These are phyloP conservation scores for Blastomyces percursus DNA, from an alignment of 2,329 filamentous ascomycete genomes.

Conservation along the genomic window DNA sequence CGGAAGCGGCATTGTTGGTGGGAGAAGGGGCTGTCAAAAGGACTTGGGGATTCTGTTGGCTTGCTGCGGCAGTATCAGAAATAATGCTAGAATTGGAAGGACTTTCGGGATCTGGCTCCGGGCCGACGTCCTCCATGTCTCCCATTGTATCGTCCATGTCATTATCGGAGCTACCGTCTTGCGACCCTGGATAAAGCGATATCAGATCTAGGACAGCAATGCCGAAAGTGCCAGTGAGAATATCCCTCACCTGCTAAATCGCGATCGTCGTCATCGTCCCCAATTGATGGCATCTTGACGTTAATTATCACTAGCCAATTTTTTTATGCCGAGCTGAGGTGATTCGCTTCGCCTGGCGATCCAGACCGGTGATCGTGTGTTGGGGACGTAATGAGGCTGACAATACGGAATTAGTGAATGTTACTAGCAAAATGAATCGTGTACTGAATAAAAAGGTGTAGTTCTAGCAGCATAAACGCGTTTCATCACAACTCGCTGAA, in stretches of 20 bases:
- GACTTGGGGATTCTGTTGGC: conserved; percentile 37
- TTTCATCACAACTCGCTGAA: background rate
- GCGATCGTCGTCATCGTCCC: conserved; percentile 33
- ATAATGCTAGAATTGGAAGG: conserved; percentile 32
- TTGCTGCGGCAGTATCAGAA: conserved; percentile 21
- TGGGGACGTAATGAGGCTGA: background rate
- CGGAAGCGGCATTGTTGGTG: conserved; percentile 23
- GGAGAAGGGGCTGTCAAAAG: conserved; percentile 40
- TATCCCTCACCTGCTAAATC: conserved; percentile 28
- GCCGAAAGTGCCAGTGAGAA: background rate
- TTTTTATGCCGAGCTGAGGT: background rate
- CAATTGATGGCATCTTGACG: conserved; percentile 22
- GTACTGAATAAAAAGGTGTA: background rate
- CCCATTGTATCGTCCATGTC: conserved; percentile 38
- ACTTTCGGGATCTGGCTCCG: conserved; percentile 19
- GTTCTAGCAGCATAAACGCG: background rate
- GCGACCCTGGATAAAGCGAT: conserved; percentile 29
- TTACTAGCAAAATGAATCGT: background rate
- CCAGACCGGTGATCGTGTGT: background rate
- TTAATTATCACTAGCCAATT: background rate
- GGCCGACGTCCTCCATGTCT: conserved; percentile 31
- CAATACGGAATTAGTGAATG: background rate
- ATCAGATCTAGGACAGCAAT: background rate
- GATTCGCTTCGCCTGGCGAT: background rate
- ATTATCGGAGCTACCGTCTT: conserved; percentile 40